Base-by-base conservation (phyloP, 148 eudicot genomes). In the Silene uniflora region DNA sequence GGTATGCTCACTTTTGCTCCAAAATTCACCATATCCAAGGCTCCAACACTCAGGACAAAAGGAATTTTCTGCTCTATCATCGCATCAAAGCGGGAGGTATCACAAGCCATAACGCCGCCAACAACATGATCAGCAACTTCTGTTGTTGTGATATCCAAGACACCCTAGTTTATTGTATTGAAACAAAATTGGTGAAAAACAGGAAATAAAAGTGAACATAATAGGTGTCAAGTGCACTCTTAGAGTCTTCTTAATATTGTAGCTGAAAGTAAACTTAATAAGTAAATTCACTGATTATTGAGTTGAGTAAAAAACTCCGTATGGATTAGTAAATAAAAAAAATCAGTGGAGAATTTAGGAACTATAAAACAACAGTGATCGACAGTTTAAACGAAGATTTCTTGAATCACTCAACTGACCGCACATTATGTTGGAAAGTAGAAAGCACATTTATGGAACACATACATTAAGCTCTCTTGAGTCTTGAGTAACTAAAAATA, bases 61-160 rank as follows among this genome's bases (percentile, higher is more conserved):
- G 99, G 98, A 75, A 95, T 87, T 78, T 89, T 87, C 83, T 86
- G 87, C 78, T 89, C 97, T 75, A 89, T 60, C 21, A 88, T 86
- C 64, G 91, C 85, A 84, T 91, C 97, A 82, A 95, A 95, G 47
- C 98, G 99, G 62, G 94, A 87, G 77, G 73, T 74, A 47, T 95
- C 97, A 81, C 99, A 95, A 58, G 99, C 99, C 97, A 95, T 91
- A 80, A 90, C 85, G 75, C 99, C 99, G 71, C 99, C 99, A 84
- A 91, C 98, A 25, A 91, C 52, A 79, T 91, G 80, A 86, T 95
- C 99, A 65, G 99, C 99, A 49, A 95, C 94, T 86, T 95, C 99
- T 16, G 98, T 92, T 77, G 98, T 95, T 61, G 99, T 95, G 71
- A 95, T 84, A 82, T 95, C 99, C 97, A 95, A 81, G 78, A 89